Evolutionary conservation across 176 grass and related monocot genomes (phyloP), one percentile per base, ranked within the genome.

Genomic region (Musa itinerans): DNA sequence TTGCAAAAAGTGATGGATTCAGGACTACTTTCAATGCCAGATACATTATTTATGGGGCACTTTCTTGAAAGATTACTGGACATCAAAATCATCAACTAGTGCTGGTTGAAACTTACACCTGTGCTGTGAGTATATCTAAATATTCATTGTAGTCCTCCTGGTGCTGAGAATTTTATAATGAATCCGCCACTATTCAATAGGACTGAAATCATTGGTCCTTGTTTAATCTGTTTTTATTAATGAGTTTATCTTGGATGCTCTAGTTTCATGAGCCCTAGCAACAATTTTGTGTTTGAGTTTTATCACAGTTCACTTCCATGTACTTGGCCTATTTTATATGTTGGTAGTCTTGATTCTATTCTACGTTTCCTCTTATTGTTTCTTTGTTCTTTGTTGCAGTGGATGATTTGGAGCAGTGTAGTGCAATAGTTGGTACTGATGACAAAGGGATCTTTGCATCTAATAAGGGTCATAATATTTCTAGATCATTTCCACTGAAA

Each of bases 361-460:
- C 50, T 49, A 82, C 22, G 25, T 86, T 64, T 50, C 12, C 51
- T 10, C 50, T 49, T 75, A 17, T 78, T 83, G 49, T 15, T 53
- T 74, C 72, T 78, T 56, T 22, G 23, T 79, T 49, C 83, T 83
- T 73, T 83, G 62, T 83, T 81, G 56, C 86, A 99, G 96, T 99
- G 78, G 96, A 92, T 68, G 91, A 91, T 76, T 89, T 95, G 78
- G 86, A 90, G 49, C 78, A 94, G 81, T 99, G 96, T 51, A 89
- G 89, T 79, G 75, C 68, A 49, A 92, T 95, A 83, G 83, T 99
- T 75, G 91, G 91, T 52, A 84, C 84, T 50, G 79, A 85, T 79
- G 69, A 81, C 65, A 89, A 84, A 64, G 61, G 74, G 67, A 69
- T 80, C 19, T 79, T 86, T 68, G 23, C 51, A 11, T 69, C 84